Evolutionary conservation across 106 monocot genomes (phyloP).

Genomic region (Dendrobium chrysotoxum): DNA sequence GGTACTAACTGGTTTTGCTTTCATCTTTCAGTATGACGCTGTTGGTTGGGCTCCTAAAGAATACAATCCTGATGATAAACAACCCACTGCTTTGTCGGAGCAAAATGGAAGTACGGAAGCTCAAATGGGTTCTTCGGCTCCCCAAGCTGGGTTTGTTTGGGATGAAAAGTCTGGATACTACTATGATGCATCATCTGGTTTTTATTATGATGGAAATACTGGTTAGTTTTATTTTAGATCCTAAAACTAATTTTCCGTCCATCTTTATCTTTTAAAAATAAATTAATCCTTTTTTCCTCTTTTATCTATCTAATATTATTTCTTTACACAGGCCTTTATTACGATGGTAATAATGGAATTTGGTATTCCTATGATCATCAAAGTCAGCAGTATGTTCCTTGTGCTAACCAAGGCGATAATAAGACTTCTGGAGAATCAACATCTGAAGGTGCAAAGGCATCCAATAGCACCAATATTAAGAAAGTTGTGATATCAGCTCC

Average conservation of each 20-base stretch:
- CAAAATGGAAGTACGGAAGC: slow-evolving; percentile 32
- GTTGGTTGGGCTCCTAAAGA: slow-evolving; percentile 97
- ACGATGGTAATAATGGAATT: slow-evolving; percentile 83
- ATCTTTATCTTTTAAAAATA: background rate
- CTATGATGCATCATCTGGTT: slow-evolving; percentile 98
- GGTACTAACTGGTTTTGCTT: background rate
- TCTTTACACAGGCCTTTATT: slow-evolving; percentile 75
- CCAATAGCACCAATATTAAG: slow-evolving; percentile 42
- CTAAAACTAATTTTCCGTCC: background rate
- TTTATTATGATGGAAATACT: slow-evolving; percentile 98
- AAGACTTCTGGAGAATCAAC: slow-evolving; percentile 39
- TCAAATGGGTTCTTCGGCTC: slow-evolving; percentile 36
- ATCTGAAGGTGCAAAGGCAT: slow-evolving; percentile 44
- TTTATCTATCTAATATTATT: background rate
- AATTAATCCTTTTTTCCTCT: background rate
- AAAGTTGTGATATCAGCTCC: slow-evolving; percentile 95
- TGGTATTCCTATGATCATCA: slow-evolving; percentile 95
- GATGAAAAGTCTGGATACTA: slow-evolving; percentile 99
- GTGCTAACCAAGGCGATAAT: slow-evolving; percentile 56
- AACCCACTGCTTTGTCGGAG: slow-evolving; percentile 21
- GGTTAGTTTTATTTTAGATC: slow-evolving; percentile 29
- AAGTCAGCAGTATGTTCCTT: slow-evolving; percentile 89
- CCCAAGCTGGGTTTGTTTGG: slow-evolving; percentile 98
- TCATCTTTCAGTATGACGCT: slow-evolving; percentile 77
- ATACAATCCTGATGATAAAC: slow-evolving; percentile 84